Percentiles rank a stretch among this genome's conserved stretches.
Conservation (phyloP, 768 basidiomycete species). For the Rhodotorula diobovata region DNA sequence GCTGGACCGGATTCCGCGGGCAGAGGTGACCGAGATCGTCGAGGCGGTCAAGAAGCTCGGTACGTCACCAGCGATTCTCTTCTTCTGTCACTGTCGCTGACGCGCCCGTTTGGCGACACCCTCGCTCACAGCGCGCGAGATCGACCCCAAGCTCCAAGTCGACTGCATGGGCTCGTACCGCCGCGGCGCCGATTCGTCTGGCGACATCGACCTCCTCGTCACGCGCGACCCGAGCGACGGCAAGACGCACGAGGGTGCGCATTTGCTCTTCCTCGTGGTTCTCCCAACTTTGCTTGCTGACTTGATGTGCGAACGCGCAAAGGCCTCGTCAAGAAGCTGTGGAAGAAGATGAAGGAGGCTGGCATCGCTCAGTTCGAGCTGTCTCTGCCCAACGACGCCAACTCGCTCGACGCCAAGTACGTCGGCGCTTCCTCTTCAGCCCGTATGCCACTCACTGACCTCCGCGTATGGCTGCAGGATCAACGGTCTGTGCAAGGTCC, state of each 20-base stretch:
- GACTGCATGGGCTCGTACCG: conserved; percentile 49
- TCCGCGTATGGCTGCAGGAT: not conserved
- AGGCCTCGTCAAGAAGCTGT: conserved; percentile 32
- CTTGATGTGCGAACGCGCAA: not conserved
- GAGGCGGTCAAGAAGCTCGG: conserved; percentile 10
- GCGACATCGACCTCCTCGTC: conserved; percentile 49
- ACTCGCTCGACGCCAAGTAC: conserved; percentile 6
- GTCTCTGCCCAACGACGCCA: conserved; percentile 11
- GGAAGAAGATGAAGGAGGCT: conserved; percentile 35
- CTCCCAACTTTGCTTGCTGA: too few relatives aligned
- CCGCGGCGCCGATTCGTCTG: conserved; percentile 44
- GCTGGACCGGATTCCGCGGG: conserved; percentile 47
- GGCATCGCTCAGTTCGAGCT: conserved; percentile 44
- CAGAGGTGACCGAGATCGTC: conserved; percentile 45
- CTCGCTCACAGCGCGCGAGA: conserved; percentile 26
- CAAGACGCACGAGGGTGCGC: conserved; percentile 40
- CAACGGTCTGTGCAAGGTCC: conserved; percentile 16
- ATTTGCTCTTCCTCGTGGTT: not conserved
- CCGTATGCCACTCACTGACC: rapidly evolving
- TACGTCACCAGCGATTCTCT: not conserved
- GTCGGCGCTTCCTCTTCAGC: too few relatives aligned
- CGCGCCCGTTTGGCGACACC: not conserved
- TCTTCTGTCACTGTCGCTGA: not conserved
- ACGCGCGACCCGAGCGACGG: conserved; percentile 45
- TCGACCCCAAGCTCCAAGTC: conserved; percentile 45